Conservation (phyloP, 805 yeast species). For the Grigorovia jiainica region DNA sequence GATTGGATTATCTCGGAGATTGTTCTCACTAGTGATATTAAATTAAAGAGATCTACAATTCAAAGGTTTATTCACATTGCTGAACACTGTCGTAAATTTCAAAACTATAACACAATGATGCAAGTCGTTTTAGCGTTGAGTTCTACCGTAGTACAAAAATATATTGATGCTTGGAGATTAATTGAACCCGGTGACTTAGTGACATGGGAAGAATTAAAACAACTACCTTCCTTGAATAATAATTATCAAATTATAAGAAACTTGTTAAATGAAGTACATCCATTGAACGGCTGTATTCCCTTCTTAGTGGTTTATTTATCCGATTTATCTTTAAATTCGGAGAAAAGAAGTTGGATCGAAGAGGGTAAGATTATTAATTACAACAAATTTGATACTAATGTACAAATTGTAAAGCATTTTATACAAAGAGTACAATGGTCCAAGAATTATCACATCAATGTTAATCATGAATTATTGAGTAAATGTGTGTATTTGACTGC, state of each 20-base stretch:
- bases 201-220: slow-evolving; percentile 57
- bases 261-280: slow-evolving; percentile 40
- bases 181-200: slow-evolving; percentile 65
- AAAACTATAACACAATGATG: slow-evolving; percentile 80
- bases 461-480: slow-evolving; percentile 58
- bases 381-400: slow-evolving; percentile 65
- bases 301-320: slow-evolving; percentile 79
- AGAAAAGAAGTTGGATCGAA: slow-evolving; percentile 28
- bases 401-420: slow-evolving; percentile 66
- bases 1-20: slow-evolving; percentile 91
- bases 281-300: slow-evolving; percentile 75
- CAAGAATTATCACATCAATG: slow-evolving; percentile 46
- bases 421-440: slow-evolving; percentile 84
- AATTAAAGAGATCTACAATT: slow-evolving; percentile 58
- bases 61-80: slow-evolving; percentile 85
- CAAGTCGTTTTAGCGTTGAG: slow-evolving; percentile 78
- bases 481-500: slow-evolving; percentile 77
- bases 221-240: slow-evolving; percentile 61
- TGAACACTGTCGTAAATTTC: slow-evolving; percentile 56
- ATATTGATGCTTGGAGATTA: slow-evolving; percentile 64
- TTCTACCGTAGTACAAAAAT: slow-evolving; percentile 48
- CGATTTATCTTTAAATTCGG: slow-evolving; percentile 64
- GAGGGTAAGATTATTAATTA: slow-evolving; percentile 52
- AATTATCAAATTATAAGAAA: slow-evolving; percentile 61
- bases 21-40: slow-evolving; percentile 51